Base-by-base conservation (phyloP, 805 yeast species). In the Citeromyces matritensis region DNA sequence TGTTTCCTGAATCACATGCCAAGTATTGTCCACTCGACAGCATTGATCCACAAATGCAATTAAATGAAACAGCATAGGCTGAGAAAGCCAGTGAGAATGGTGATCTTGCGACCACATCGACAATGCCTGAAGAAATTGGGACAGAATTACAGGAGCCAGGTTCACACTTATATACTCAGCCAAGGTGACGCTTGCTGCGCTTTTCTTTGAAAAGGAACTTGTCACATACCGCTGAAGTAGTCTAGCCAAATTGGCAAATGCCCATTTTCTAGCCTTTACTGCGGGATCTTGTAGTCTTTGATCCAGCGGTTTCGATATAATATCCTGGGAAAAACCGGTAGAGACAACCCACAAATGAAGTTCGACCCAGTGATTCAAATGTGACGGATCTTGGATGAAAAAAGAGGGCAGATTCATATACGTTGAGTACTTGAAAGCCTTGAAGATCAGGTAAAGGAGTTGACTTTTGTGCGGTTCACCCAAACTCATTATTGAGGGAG, bases 381-480 rank as follows among this genome's bases (percentile, higher is more conserved):
- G 55, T 37, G 39, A 71, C 62, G 41, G 57, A 40, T 40, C 60
- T 49, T 54, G 75, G 66, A 48, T 45, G 10, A 77, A 55, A 13
- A 69, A 65, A 2, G 53, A 60, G 2, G 96, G 93, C 33, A 86
- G 53, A 43, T 81, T 86, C 38, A 65, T 67, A 47, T 65, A 73
- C 3, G 88, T 74, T 27, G 74, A 74, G 48, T 76, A 80, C 49
- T 86, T 86, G 60, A 73, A 82, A 35, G 69, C 62, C 47, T 88
- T 88, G 34, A 86, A 53, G 13, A 82, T 63, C 39, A 77, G 59
- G 41, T 79, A 79, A 29, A 80, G 51, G 59, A 83, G 68, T 39
- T 78, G 84, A 13, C 79, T 81, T 11, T 60, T 50, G 32, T 63
- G 55, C 12, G 54, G 56, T 31, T 41, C 39, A 5, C 39, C 34